A percentile compares a stretch with the other conserved stretches of the same genome.
Conservation (phyloP, 495 filamentous ascomycete species). For the Podospora australis region DNA sequence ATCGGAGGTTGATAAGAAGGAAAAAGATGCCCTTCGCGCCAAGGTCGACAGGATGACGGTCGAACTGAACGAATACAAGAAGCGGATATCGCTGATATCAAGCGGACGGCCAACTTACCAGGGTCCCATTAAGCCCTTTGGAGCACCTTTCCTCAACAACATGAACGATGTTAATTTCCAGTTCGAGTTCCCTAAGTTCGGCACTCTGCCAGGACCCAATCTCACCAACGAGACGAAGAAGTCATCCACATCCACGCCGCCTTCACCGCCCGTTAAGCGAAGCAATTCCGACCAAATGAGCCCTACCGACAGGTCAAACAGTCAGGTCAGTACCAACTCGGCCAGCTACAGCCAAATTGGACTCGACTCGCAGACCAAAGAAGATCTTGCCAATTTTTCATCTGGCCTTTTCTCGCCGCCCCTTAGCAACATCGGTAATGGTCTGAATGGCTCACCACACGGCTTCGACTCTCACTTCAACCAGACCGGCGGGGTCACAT, state of each 20-base stretch:
- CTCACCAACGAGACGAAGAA: constrained; percentile 38
- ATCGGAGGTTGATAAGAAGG: constrained; percentile 73
- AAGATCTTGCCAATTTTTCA: constrained; percentile 30
- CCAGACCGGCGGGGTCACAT: constrained; percentile 23
- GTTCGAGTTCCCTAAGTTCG: constrained; percentile 91
- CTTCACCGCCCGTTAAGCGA: constrained; percentile 15
- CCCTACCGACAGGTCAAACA: constrained; percentile 27
- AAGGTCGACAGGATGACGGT: constrained; percentile 81
- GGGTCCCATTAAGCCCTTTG: constrained; percentile 27
- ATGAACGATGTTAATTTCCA: constrained; percentile 70
- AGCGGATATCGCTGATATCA: constrained; percentile 61
- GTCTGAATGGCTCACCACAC: constrained; percentile 43
- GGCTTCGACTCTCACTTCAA: constrained; percentile 54
- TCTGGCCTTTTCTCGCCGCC: constrained; percentile 26
- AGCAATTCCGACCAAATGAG: constrained; percentile 25
- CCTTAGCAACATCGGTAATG: constrained; percentile 26
- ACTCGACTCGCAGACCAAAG: constrained; percentile 26
- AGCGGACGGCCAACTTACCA: constrained; percentile 20
- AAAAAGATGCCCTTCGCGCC: constrained; percentile 76
- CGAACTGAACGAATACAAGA: constrained; percentile 85
- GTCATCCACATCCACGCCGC: constrained; percentile 15
- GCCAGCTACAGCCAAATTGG: constrained; percentile 20
- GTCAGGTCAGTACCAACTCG: constrained; percentile 20
- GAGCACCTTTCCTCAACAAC: constrained; percentile 52
- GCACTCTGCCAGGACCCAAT: constrained; percentile 60